Conservation (phyloP, 1,139 yeast genomes). For the Debaryomyces subglobosus region DNA sequence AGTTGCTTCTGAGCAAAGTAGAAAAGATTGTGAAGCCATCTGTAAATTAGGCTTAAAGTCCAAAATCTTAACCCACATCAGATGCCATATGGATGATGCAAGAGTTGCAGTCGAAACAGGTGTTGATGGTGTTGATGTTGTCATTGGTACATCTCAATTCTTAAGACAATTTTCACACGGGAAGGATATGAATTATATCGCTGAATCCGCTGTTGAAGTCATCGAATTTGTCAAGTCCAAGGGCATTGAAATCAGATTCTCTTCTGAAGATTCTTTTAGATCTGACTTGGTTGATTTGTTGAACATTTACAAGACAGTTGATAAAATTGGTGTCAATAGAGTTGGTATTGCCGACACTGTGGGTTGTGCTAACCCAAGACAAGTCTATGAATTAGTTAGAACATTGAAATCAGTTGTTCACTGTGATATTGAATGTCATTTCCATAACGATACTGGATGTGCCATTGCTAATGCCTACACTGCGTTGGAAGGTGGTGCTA, state of each 20-base stretch:
- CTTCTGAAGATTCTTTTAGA: slow-evolving; percentile 61
- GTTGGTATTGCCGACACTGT: slow-evolving; percentile 66
- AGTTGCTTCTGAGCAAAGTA: slow-evolving; percentile 59
- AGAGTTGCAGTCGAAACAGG: slow-evolving; percentile 62
- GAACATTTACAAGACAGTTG: slow-evolving; percentile 59
- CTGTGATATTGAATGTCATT: slow-evolving; percentile 63
- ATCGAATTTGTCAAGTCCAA: slow-evolving; percentile 60
- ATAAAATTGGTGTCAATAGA: slow-evolving; percentile 60
- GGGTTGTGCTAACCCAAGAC: slow-evolving; percentile 65
- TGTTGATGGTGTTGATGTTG: slow-evolving; percentile 63
- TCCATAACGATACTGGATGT: slow-evolving; percentile 66
- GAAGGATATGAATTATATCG: slow-evolving; percentile 57
- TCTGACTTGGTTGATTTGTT: slow-evolving; percentile 59
- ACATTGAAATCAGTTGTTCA: slow-evolving; percentile 58
- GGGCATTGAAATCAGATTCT: slow-evolving; percentile 59
- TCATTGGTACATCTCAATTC: slow-evolving; percentile 60
- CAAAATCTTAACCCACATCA: slow-evolving; percentile 58
- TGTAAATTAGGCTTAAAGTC: slow-evolving; percentile 58
- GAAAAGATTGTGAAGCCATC: slow-evolving; percentile 59
- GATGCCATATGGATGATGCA: slow-evolving; percentile 66
- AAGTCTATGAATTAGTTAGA: slow-evolving; percentile 59
- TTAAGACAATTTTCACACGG: slow-evolving; percentile 56
- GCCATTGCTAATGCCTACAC: slow-evolving; percentile 65
- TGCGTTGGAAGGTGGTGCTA: slow-evolving; percentile 65
- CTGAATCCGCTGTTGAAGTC: slow-evolving; percentile 56